These are phyloP conservation scores for Peltaster fructicola DNA, from an alignment of 2,329 filamentous ascomycete species.

Conservation along the genomic window DNA sequence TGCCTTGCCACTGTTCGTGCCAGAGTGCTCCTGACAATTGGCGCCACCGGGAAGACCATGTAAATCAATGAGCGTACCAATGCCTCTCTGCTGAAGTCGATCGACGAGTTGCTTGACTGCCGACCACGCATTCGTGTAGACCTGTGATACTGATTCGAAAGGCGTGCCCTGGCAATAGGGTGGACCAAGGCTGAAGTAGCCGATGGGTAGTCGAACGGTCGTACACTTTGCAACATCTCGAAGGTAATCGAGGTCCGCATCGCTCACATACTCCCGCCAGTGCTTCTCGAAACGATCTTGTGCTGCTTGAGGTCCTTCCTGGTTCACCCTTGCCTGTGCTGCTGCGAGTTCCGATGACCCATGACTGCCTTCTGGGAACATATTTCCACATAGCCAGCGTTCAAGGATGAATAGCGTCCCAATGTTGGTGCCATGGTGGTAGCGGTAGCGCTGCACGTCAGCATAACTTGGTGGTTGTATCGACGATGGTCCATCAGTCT, in stretches of 20 bases:
- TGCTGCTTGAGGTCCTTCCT: constrained; percentile 31
- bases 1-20: constrained; percentile 33
- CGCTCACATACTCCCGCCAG: constrained; percentile 33
- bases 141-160: constrained; percentile 30
- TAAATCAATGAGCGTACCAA: constrained; percentile 40
- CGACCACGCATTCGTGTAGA: constrained; percentile 38
- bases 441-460: constrained; percentile 36
- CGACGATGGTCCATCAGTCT: constrained; percentile 9
- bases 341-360: constrained; percentile 35
- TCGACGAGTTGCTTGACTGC: constrained; percentile 30
- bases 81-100: constrained; percentile 29
- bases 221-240: constrained; percentile 35
- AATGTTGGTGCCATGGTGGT: constrained; percentile 42
- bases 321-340: constrained; percentile 29
- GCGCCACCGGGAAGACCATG: constrained; percentile 42
- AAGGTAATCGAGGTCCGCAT: constrained; percentile 36
- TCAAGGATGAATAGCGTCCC: constrained; percentile 44
- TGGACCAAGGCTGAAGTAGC: constrained; percentile 39
- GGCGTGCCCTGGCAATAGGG: constrained; percentile 33
- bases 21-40: constrained; percentile 38
- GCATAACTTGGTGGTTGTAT: constrained; percentile 22
- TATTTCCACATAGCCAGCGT: constrained; percentile 35
- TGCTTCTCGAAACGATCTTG: constrained; percentile 34
- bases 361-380: constrained; percentile 29
- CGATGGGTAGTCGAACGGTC: constrained; percentile 41